These are phyloP conservation scores for Diaporthe destruens DNA, from an alignment of 2,329 filamentous ascomycete genomes.

Conservation along the genomic window DNA sequence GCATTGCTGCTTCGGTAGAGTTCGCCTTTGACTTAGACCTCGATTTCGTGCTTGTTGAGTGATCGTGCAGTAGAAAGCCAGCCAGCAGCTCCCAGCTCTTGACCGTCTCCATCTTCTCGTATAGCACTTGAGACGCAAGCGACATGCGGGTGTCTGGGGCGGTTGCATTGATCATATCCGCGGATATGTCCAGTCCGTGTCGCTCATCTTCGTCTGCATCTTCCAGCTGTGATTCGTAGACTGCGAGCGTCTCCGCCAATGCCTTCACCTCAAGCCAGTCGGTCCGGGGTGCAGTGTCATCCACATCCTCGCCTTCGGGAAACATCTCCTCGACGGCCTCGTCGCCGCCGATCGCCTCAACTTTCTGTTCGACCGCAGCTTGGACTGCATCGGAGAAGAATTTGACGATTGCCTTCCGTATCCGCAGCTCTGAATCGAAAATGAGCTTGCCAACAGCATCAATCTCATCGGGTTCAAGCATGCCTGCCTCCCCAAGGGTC, in stretches of 20 bases:
- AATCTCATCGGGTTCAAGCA: constrained; percentile 92
- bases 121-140: constrained; percentile 86
- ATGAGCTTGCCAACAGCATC: constrained; percentile 89
- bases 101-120: constrained; percentile 83
- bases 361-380: constrained; percentile 81
- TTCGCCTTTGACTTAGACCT: constrained; percentile 51
- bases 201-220: constrained; percentile 64
- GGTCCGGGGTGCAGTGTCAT: constrained; percentile 79
- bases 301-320: constrained; percentile 77
- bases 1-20: constrained; percentile 71
- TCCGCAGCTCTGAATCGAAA: constrained; percentile 86
- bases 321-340: constrained; percentile 82
- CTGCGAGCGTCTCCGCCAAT: constrained; percentile 83
- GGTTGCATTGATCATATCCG: constrained; percentile 70
- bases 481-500: constrained; percentile 82
- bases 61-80: constrained; percentile 92
- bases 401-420: constrained; percentile 87
- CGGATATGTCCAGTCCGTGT: constrained; percentile 63
- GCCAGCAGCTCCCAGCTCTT: constrained; percentile 89
- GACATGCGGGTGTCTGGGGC: constrained; percentile 85
- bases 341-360: constrained; percentile 87
- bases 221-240: constrained; percentile 80
- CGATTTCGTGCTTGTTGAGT: constrained; percentile 74
- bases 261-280: constrained; percentile 95
- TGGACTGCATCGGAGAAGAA: constrained; percentile 93